Conservation (phyloP, 768 basidiomycete species). For the Collybiopsis luxurians region DNA sequence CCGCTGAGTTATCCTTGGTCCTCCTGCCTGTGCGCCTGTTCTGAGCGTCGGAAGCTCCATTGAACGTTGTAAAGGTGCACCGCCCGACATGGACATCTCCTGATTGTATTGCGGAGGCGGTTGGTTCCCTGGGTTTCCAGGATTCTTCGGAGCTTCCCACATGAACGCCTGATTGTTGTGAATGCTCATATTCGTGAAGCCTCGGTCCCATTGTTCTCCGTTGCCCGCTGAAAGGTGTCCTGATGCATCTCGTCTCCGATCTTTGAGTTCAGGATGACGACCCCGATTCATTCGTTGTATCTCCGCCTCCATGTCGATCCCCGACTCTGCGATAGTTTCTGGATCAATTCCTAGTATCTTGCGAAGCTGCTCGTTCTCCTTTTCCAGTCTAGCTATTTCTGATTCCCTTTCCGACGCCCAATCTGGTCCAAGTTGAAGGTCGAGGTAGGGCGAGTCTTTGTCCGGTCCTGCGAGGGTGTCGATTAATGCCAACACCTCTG, state of each 20-base stretch:
- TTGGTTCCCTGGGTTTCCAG: conserved; percentile 9
- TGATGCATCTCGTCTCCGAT: conserved; percentile 23
- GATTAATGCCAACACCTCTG: conserved; percentile 41
- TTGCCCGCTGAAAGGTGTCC: conserved; percentile 16
- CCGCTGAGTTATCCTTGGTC: conserved; percentile 51
- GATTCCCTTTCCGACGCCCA: conserved; percentile 88
- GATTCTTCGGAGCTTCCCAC: conserved; percentile 22
- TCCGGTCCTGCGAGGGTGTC: conserved; percentile 32
- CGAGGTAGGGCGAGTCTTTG: conserved; percentile 24
- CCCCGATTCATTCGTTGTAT: conserved; percentile 40
- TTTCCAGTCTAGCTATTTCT: conserved; percentile 79
- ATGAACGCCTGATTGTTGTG: conserved; percentile 5
- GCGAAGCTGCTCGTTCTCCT: conserved; percentile 81
- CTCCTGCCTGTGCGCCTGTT: conserved; percentile 40
- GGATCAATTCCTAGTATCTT: conserved; percentile 73
- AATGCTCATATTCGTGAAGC: neutral
- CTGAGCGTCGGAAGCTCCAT: conserved; percentile 53
- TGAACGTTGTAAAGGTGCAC: conserved; percentile 40
- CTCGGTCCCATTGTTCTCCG: conserved; percentile 6
- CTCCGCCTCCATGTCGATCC: conserved; percentile 52
- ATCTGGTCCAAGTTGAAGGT: conserved; percentile 52
- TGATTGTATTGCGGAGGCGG: conserved; percentile 7
- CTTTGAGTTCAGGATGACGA: conserved; percentile 31
- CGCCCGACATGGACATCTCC: conserved; percentile 6
- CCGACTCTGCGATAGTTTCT: conserved; percentile 46